Base-by-base conservation (phyloP, 257 asterid species). In the Cruciata laevipes region DNA sequence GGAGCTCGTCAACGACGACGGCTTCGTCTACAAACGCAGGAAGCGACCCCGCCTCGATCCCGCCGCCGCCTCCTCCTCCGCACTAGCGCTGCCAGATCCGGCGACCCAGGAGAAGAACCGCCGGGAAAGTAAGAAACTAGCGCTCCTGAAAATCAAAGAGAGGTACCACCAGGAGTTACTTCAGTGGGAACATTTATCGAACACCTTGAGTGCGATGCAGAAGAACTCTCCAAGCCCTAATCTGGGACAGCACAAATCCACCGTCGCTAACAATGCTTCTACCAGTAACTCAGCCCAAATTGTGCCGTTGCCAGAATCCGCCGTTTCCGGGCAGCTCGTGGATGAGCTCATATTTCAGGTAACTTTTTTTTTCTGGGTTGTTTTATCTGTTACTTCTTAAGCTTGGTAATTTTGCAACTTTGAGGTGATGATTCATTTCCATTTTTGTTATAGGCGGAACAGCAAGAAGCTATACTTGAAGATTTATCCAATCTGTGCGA, bases 171-270 rank as follows among this genome's bases (percentile, higher is more conserved):
- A 32, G 2, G 98, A 91, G 82, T 84, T 91, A 51, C 69, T 70
- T 38, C 89, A 72, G 53, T 89, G 98, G 98, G 92, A 85, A 69
- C 90, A 76, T 79, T 78, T 85, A 72, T 87, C 95, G 77, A 91
- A 78, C 85, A 77, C 78, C 7, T 75, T 89, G 67, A 77, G 57
- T 71, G 77, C 68, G 32, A 80, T 84, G 91, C 83, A 77, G 70
- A 67, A 68, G 53, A 82, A 56, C 63, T 76, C 83, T 58, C 61
- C 16, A 44, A 14, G 68, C 61, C 77, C 71, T 14, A 47, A 17
- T 40, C 69, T 33, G 3, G 66, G 40, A 2, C 70, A 55, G 66
- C 76, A 38, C 30, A 56, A 24, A 8, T 35, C 71, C 14, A 42
- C 30, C 1, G 30, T 13, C 27, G 20, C 23, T 7, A 68, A 57